These are phyloP conservation scores for Mycosphaerelloides madeirae DNA, from an alignment of 2,329 filamentous ascomycete species.

Conservation along the genomic window DNA sequence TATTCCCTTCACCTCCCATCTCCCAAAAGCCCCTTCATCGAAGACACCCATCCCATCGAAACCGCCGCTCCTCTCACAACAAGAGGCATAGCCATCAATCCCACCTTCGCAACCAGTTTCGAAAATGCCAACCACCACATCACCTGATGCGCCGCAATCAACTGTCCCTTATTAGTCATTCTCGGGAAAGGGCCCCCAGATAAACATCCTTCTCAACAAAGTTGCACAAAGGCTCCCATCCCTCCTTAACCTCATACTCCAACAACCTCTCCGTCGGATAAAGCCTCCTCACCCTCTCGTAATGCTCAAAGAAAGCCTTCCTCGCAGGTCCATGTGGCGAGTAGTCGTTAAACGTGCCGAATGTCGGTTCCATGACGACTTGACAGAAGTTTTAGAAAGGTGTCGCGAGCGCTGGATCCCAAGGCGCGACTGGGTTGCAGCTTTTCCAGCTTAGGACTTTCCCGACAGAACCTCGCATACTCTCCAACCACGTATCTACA, in stretches of 20 bases:
- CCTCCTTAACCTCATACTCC: conserved; percentile 21
- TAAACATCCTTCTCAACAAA: conserved; percentile 33
- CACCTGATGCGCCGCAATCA: conserved; percentile 14
- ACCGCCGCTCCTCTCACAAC: too few relatives aligned
- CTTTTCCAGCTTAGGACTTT: conserved; percentile 6
- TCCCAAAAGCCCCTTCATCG: too few relatives aligned
- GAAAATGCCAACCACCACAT: too few relatives aligned
- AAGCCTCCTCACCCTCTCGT: conserved; percentile 16
- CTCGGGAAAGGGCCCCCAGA: conserved; percentile 21
- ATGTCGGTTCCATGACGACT: conserved; percentile 8
- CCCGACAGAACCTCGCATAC: conserved; percentile 10
- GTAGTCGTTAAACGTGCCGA: conserved; percentile 7
- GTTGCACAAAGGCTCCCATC: conserved; percentile 29
- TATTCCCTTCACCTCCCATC: not conserved
- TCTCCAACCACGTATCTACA: conserved; percentile 23
- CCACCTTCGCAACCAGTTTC: too few relatives aligned
- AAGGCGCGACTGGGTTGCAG: conserved; percentile 12
- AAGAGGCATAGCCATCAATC: too few relatives aligned
- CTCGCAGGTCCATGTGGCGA: conserved; percentile 7
- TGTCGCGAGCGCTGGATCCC: conserved; percentile 8
- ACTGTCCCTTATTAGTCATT: conserved; percentile 12
- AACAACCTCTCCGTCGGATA: conserved; percentile 25
- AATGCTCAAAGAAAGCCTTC: conserved; percentile 10
- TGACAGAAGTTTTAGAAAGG: conserved; percentile 14
- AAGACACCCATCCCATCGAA: too few relatives aligned